phyloP scores from a whole-genome alignment of 2,329 filamentous ascomycete genomes.

The Xylariaceae sp. region DNA sequence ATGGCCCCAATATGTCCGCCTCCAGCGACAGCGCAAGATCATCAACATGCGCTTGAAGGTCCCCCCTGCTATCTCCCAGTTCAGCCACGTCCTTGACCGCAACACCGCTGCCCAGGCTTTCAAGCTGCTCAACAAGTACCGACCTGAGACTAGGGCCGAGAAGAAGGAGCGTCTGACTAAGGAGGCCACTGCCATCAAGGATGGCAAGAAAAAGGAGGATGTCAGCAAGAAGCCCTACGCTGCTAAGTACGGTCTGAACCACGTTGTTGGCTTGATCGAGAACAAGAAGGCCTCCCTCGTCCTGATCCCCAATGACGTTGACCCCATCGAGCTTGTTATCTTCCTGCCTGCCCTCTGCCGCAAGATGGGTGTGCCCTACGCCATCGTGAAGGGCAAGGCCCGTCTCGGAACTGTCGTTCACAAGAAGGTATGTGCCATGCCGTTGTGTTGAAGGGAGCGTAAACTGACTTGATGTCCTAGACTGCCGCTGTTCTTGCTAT shows the following conservation, averaged over 20 bases:
- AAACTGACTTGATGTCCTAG: slow-evolving; percentile 44
- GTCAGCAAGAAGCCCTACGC: slow-evolving; percentile 99
- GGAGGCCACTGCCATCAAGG: slow-evolving; percentile 95
- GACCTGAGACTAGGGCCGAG: slow-evolving; percentile 96
- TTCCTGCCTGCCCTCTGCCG: slow-evolving; percentile 98
- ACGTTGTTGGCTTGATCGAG: slow-evolving; percentile 94
- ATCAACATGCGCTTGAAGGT: slow-evolving; percentile 98
- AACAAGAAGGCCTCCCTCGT: slow-evolving; percentile 99
- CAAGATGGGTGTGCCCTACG: slow-evolving; percentile 99
- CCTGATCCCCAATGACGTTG: slow-evolving; percentile 98
- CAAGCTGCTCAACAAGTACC: slow-evolving; percentile 99
- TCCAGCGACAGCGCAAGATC: slow-evolving; percentile 93
- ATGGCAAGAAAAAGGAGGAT: slow-evolving; percentile 99
- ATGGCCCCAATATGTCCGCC: slow-evolving; percentile 99
- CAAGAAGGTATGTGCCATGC: slow-evolving; percentile 75
- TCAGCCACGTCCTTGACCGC: slow-evolving; percentile 94
- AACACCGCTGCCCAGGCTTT: slow-evolving; percentile 95
- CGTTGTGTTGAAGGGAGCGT: neutral
- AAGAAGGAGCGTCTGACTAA: slow-evolving; percentile 99
- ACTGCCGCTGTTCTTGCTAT: slow-evolving; percentile 93
- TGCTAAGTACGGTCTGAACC: slow-evolving; percentile 99
- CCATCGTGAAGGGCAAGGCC: slow-evolving; percentile 99
- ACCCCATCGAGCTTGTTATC: slow-evolving; percentile 98
- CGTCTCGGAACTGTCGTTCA: slow-evolving; percentile 97
- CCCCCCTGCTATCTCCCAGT: slow-evolving; percentile 93